Conservation (phyloP, 1,284 basidiomycete genomes). For the Porodaedalea pini region DNA sequence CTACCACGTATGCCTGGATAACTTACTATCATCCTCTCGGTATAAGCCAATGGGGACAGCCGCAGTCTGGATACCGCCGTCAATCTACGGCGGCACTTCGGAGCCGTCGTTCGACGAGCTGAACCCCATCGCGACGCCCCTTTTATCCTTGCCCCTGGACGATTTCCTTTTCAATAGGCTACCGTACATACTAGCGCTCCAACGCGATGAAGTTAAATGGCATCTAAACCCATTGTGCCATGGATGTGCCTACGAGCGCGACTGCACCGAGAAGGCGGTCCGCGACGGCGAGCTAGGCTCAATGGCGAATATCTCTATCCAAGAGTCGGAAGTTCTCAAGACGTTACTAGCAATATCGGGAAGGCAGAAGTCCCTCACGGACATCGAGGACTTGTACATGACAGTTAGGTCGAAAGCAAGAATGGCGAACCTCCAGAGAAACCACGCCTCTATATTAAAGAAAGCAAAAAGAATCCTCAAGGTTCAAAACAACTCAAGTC, state of each 20-base stretch:
- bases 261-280: conserved; percentile 37
- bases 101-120: conserved; percentile 37
- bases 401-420: conserved; percentile 41
- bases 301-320: conserved; percentile 44
- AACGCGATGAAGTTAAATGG: conserved; percentile 37
- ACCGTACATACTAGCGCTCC: conserved; percentile 35
- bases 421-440: conserved; percentile 39
- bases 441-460: conserved; percentile 42
- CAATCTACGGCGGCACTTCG: conserved; percentile 31
- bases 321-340: conserved; percentile 36
- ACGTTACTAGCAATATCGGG: conserved; percentile 35
- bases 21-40: conserved; percentile 35
- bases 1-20: conserved; percentile 42
- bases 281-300: conserved; percentile 37
- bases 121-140: conserved; percentile 30
- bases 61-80: conserved; percentile 44
- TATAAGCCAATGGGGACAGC: conserved; percentile 35
- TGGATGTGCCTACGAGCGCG: conserved; percentile 38
- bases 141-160: conserved; percentile 30
- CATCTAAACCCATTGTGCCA: conserved; percentile 46
- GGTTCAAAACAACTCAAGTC: conserved; percentile 27
- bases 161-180: conserved; percentile 39
- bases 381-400: conserved; percentile 31
- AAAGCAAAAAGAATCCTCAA: conserved; percentile 40
- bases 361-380: conserved; percentile 17